Base-by-base conservation (phyloP, 2,329 filamentous ascomycete species). In the Colletotrichum truncatum region DNA sequence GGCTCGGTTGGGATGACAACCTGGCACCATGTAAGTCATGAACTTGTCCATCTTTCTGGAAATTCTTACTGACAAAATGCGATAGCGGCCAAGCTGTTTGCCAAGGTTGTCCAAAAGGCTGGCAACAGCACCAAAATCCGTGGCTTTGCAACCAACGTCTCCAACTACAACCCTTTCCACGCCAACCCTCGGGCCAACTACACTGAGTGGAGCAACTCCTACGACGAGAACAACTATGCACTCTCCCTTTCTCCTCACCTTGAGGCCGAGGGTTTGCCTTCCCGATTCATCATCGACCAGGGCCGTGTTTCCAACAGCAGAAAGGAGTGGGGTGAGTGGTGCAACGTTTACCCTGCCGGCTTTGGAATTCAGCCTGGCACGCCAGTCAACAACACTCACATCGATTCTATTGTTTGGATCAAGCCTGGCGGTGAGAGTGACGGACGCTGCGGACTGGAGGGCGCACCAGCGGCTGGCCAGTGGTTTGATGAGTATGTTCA, bases 391-490 rank as follows among this genome's bases (percentile, higher is more conserved):
- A 80, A 78, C 68, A 69, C 70, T 1, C 64, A 76, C 55, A 71
- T 82, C 4, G 80, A 82, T 67, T 76, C 75, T 59, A 75, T 83
- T 45, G 80, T 82, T 12, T 83, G 80, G 80, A 74, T 80, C 52
- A 82, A 83, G 75, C 80, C 80, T 0, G 79, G 78, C 10, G 80
- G 80, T 10, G 81, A 83, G 73, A 77, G 74, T 48, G 80, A 82
- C 58, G 80, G 80, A 4, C 56, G 74, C 54, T 81, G 79, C 65
- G 79, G 80, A 0, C 67, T 76, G 32, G 69, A 70, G 26, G 74
- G 74, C 3, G 80, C 80, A 1, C 77, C 80, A 1, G 66, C 55
- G 16, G 79, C 80, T 1, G 80, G 80, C 3, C 63, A 64, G 4
- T 82, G 80, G 80, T 81, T 80, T 64, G 73, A 80, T 14, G 76